These are phyloP conservation scores for Paulownia fortunei DNA, from an alignment of 257 asterid genomes.

Conservation along the genomic window DNA sequence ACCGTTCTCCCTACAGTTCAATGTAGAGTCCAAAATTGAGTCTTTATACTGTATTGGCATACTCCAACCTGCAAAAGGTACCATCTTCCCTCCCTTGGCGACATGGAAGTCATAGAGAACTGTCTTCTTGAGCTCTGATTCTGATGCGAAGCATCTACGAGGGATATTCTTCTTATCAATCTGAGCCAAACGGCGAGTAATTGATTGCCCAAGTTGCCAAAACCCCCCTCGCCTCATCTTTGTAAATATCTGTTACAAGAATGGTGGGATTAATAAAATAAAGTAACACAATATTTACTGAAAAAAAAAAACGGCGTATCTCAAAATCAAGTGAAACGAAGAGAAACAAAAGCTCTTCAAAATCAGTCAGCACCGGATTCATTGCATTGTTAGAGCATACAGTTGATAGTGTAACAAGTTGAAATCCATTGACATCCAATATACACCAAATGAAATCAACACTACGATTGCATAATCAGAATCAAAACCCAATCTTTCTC, in stretches of 20 bases:
- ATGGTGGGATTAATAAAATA: background rate
- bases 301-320: too few species aligned
- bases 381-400: slow-evolving; percentile 25
- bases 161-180: slow-evolving; percentile 68
- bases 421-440: background rate
- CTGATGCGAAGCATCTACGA: slow-evolving; percentile 87
- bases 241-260: slow-evolving; percentile 32
- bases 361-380: slow-evolving; percentile 1
- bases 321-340: background rate
- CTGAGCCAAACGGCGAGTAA: slow-evolving; percentile 82
- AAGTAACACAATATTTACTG: background rate
- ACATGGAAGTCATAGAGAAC: slow-evolving; percentile 91
- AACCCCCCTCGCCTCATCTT: slow-evolving; percentile 94
- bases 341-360: background rate
- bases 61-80: slow-evolving; percentile 99
- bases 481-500: slow-evolving; percentile 37
- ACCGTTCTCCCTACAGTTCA: slow-evolving; percentile 95
- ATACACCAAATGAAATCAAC: slow-evolving; percentile 3
- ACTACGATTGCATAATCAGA: slow-evolving; percentile 12
- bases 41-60: slow-evolving; percentile 99
- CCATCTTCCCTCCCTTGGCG: slow-evolving; percentile 96
- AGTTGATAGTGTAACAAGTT: slow-evolving; percentile 6
- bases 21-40: slow-evolving; percentile 94
- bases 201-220: slow-evolving; percentile 97
- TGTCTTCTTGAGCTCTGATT: slow-evolving; percentile 92